Base-by-base conservation (phyloP, 2,329 filamentous ascomycete genomes). In the Pseudocercospora eumusae region DNA sequence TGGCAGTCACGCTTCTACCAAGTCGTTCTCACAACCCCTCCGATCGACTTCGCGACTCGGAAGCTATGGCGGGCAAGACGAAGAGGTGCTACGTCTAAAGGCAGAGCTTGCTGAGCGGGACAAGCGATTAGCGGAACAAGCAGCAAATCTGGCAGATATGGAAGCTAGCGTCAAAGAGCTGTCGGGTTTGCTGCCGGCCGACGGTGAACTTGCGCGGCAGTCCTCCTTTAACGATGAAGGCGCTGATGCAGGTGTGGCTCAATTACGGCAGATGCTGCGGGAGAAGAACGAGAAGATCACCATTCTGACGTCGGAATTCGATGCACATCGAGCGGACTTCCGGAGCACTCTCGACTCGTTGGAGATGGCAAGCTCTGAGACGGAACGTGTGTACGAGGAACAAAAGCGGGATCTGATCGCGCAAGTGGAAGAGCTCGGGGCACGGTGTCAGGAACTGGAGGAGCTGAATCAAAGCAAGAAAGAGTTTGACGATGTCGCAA, bases 211-310 rank as follows among this genome's bases (percentile, higher is more conserved):
- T 10, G 53, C 36, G 2, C 57, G 47, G 18, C 56, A 47, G 13
- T 36, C 49, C n/a, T 55, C 62, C 1, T 57, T 74, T 77, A 80
- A 64, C 80, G 83, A 61, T 74, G 87, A 88, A 61, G 89, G 90
- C 60, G 88, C 88, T 68, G 93, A 96, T 56, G 65, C 68, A 20
- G 67, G 58, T 21, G 66, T 63, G 9, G 59, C 66, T 15, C 90
- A 96, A 73, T 81, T 99, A 61, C 87, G 93, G 58, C 85, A 88
- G n/a, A 78, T 96, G 69, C 79, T 99, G 58, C 85, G 91, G 23
- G 95, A 99, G 78, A 97, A 96, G 83, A 97, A 97, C 71, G 95
- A 99, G 62, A 96, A 93, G 80, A 97, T 99, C 68, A 88, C 89
- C 25, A 88, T 93, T 82, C 84, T 99, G 69, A 98, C 93, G 0